Percentiles rank a stretch among this genome's conserved stretches.
These are phyloP conservation scores for Chrysosporium queenslandicum DNA, from an alignment of 2,329 filamentous ascomycete genomes.

Conservation along the genomic window DNA sequence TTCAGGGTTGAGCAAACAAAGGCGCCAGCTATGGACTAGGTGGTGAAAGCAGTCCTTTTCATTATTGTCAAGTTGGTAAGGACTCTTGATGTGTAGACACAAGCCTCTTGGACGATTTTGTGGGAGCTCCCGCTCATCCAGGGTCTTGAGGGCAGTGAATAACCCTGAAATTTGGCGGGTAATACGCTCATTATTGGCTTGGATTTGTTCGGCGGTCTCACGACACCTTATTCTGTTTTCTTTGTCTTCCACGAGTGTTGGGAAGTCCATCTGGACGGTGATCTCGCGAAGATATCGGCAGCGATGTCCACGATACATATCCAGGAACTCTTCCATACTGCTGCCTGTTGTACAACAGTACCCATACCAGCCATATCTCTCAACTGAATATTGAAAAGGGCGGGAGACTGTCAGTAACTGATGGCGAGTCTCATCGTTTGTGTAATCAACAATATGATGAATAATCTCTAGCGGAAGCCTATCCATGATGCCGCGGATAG, in stretches of 20 bases:
- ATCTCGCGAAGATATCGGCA: slow-evolving; percentile 8
- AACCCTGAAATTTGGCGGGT: slow-evolving; percentile 8
- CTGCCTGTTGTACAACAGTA: not conserved
- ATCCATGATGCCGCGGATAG: not conserved
- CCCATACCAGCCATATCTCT: not conserved
- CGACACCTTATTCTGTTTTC: slow-evolving; percentile 1
- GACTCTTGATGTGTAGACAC: not conserved
- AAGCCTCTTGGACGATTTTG: slow-evolving; percentile 6
- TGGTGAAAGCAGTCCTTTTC: slow-evolving; percentile 1
- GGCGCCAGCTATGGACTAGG: slow-evolving; percentile 3
- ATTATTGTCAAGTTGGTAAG: not conserved
- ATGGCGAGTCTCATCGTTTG: not conserved
- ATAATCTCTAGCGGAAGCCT: slow-evolving; percentile 8
- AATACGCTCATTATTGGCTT: slow-evolving; percentile 10
- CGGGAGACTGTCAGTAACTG: slow-evolving; percentile 11
- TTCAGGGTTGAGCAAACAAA: slow-evolving; percentile 7
- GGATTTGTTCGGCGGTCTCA: slow-evolving; percentile 3
- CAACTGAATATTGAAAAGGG: slow-evolving; percentile 6
- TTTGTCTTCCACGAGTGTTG: not conserved
- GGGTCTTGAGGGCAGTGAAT: slow-evolving; percentile 7
- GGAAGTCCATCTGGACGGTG: not conserved
- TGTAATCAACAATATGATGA: slow-evolving; percentile 4
- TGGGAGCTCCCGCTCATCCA: slow-evolving; percentile 8
- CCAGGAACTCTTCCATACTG: slow-evolving; percentile 1
- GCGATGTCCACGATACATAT: slow-evolving; percentile 6